Evolutionary conservation across 148 eudicot species (phyloP).

Genomic region (Tetragonia tetragonoides): DNA sequence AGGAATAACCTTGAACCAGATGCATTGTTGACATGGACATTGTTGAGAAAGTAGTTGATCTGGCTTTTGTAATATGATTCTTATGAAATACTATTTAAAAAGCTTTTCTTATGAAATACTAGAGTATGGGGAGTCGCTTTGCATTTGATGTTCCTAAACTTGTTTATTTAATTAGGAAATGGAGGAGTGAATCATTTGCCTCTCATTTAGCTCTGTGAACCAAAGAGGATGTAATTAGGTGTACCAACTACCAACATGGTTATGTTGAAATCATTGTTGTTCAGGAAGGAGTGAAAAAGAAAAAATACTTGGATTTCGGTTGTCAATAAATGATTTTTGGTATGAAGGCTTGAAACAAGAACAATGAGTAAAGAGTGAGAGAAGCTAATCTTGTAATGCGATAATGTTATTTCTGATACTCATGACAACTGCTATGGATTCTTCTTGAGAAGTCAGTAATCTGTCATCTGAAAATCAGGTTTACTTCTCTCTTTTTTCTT

Average conservation of each 20-base stretch:
- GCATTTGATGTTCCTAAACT: background rate
- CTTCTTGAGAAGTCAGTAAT: background rate
- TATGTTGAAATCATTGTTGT: too few species aligned
- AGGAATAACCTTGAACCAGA: background rate
- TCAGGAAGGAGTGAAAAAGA: too few species aligned
- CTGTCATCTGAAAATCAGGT: background rate
- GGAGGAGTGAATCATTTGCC: too few species aligned
- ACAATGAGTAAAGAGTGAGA: background rate
- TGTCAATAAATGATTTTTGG: background rate
- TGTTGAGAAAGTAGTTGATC: background rate
- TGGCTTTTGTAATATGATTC: background rate
- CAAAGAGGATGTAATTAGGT: background rate
- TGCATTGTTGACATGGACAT: background rate
- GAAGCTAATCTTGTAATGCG: background rate
- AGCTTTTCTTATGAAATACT: background rate
- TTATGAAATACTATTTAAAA: too few species aligned
- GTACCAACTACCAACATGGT: background rate
- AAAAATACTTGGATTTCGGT: background rate
- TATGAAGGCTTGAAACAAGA: background rate
- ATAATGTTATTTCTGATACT: background rate
- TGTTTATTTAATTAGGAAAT: background rate
- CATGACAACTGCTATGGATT: conserved; percentile 28
- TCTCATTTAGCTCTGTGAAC: background rate
- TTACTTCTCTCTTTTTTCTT: background rate
- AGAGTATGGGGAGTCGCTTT: background rate